Evolutionary conservation across 257 asterid genomes (phyloP).

Genomic region (Capsicum baccatum): DNA sequence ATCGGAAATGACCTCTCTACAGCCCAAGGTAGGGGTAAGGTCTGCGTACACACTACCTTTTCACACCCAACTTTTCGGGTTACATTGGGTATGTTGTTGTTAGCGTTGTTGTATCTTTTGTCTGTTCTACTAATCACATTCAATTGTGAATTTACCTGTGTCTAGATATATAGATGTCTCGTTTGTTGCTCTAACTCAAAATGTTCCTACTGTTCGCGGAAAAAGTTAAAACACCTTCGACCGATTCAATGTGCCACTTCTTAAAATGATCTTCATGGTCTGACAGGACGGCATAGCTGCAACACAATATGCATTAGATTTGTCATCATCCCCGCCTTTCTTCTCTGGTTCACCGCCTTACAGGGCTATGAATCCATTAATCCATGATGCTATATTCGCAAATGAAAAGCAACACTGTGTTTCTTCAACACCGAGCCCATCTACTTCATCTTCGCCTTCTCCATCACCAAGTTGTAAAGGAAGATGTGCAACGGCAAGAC

Average conservation of each 20-base stretch:
- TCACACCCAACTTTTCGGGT: no score
- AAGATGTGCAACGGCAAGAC: constrained; percentile 29
- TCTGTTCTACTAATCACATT: not conserved
- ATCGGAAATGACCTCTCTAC: no score
- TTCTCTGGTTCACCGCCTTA: constrained; percentile 61
- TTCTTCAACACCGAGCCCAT: constrained; percentile 32
- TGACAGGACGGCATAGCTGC: constrained; percentile 46
- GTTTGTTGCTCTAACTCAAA: not conserved
- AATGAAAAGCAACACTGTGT: constrained; percentile 29
- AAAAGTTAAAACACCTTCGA: not conserved
- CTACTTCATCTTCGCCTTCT: constrained; percentile 42
- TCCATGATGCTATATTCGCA: constrained; percentile 49
- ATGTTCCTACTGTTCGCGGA: not conserved
- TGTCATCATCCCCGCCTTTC: constrained; percentile 56
- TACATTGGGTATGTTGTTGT: no score
- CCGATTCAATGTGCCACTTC: constrained; percentile 5
- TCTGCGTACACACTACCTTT: no score
- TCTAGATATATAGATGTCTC: not conserved
- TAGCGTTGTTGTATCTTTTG: not conserved
- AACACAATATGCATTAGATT: constrained; percentile 33
- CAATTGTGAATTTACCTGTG: not conserved
- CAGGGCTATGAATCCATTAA: constrained; percentile 56
- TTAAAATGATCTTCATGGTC: constrained; percentile 30
- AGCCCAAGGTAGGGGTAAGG: no score
- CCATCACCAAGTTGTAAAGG: constrained; percentile 44